These are phyloP conservation scores for Scheffersomyces lignicola DNA, from an alignment of 1,139 yeast genomes.

Conservation along the genomic window DNA sequence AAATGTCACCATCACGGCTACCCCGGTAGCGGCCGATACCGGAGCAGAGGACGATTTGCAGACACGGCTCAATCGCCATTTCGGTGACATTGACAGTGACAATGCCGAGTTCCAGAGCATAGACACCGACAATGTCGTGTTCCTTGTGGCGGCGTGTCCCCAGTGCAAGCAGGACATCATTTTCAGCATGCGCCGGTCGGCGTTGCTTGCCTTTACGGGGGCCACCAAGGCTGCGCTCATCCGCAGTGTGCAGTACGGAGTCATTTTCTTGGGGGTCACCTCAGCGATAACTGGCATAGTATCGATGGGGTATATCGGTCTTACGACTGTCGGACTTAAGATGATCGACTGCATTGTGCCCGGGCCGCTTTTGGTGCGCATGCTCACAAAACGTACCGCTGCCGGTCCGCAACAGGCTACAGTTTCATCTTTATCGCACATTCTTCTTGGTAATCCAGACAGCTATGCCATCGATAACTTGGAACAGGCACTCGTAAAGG, in stretches of 20 bases:
- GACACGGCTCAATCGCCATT: not conserved
- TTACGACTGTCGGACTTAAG: slow-evolving; percentile 42
- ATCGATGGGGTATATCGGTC: slow-evolving; percentile 43
- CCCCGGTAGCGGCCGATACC: not conserved
- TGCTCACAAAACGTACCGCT: slow-evolving; percentile 21
- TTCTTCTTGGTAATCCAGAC: slow-evolving; percentile 19
- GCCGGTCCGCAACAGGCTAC: slow-evolving; percentile 8
- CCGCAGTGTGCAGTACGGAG: slow-evolving; percentile 30
- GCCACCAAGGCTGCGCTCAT: slow-evolving; percentile 19
- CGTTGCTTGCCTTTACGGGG: slow-evolving; percentile 23
- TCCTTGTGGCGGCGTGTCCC: slow-evolving; percentile 40
- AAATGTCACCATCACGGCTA: slow-evolving; percentile 9
- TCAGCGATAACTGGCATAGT: slow-evolving; percentile 45
- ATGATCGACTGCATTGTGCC: slow-evolving; percentile 43
- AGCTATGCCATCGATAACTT: slow-evolving; percentile 28
- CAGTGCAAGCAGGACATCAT: slow-evolving; percentile 43
- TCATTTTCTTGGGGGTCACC: slow-evolving; percentile 36
- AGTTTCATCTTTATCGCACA: slow-evolving; percentile 16
- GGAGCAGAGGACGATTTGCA: not conserved
- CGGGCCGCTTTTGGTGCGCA: slow-evolving; percentile 29
- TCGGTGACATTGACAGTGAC: not conserved
- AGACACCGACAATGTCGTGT: slow-evolving; percentile 10
- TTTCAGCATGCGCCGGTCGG: slow-evolving; percentile 34
- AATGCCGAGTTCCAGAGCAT: not conserved
- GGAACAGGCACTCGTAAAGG: slow-evolving; percentile 35